phyloP scores from a whole-genome alignment of 306 rosid genomes.

The Neltuma alba region DNA sequence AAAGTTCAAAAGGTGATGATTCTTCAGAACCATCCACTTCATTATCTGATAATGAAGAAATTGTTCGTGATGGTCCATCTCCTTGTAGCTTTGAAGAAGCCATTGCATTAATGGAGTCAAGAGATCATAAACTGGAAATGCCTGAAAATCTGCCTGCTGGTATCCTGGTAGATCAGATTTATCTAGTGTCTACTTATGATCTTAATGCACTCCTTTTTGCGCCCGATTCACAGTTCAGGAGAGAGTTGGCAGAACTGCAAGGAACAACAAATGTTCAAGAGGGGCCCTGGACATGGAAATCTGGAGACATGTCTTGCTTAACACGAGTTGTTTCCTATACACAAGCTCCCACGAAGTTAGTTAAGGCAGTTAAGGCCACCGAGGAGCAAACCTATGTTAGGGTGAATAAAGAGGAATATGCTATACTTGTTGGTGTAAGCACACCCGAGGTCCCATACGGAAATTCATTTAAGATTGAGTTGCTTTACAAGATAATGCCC shows the following conservation, averaged over 20 bases:
- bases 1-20: constrained; percentile 40
- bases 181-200: constrained; percentile 46
- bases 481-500: constrained; percentile 84
- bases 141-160: constrained; percentile 75
- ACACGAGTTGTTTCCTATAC: constrained; percentile 62
- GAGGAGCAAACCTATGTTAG: constrained; percentile 84
- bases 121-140: constrained; percentile 51
- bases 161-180: constrained; percentile 69
- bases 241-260: constrained; percentile 64
- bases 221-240: constrained; percentile 72
- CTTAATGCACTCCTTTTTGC: constrained; percentile 70
- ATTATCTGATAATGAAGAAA: constrained; percentile 62
- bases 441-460: constrained; percentile 95
- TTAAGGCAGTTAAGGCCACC: constrained; percentile 66
- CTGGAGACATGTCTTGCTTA: constrained; percentile 58
- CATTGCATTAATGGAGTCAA: constrained; percentile 55
- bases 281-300: constrained; percentile 77
- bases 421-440: constrained; percentile 54
- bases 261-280: constrained; percentile 66
- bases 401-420: constrained; percentile 64
- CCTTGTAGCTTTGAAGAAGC: constrained; percentile 67
- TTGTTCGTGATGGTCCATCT: constrained; percentile 44
- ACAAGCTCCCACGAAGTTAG: constrained; percentile 66
- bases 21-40: constrained; percentile 57
- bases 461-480: constrained; percentile 62